Base-by-base conservation (phyloP, 2,329 filamentous ascomycete genomes). In the Alternaria consortialis region DNA sequence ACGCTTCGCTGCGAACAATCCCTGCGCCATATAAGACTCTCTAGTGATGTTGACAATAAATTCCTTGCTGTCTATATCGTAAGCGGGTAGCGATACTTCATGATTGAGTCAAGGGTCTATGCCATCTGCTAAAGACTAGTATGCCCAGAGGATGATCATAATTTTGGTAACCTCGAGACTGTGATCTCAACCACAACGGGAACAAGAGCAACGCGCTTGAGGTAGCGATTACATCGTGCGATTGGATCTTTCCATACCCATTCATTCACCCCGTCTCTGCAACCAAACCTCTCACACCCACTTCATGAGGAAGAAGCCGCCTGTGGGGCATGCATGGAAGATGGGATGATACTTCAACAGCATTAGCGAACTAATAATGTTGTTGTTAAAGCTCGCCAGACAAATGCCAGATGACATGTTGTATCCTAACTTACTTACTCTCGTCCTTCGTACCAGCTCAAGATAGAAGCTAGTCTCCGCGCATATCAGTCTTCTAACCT, bases 1-100 rank as follows among this genome's bases (percentile, higher is more conserved):
- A 31, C 39, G 57, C 53, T 60, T 60, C 44, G 37, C 39, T 36
- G 57, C 52, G 44, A 55, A 13, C n/a, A 15, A 37, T 37, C 5
- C 27, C n/a, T 36, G 8, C 20, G 20, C 34, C 20, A 25, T 20
- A 20, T 50, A 32, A n/a, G 17, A 12, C 15, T n/a, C 34, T 27
- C 23, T 7, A 27, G 20, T 50, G 32, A 50, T 37, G 12, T 12
- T 7, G 23, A 34, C 31, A 13, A 1, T 13, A 50, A 20, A 20
- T 20, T 20, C 20, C 20, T 20, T 20, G 20, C 20, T 20, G 20
- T 20, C 20, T 20, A 20, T 20, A 20, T 20, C 20, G 20, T 20
- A 2, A 20, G 20, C 20, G 11, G 32, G 46, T 23, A 11, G 32
- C 13, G 20, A 36, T 27, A 11, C 20, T 25, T 2, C 25, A 15